Conservation (phyloP, 257 asterid species). For the Pogostemon cablin region DNA sequence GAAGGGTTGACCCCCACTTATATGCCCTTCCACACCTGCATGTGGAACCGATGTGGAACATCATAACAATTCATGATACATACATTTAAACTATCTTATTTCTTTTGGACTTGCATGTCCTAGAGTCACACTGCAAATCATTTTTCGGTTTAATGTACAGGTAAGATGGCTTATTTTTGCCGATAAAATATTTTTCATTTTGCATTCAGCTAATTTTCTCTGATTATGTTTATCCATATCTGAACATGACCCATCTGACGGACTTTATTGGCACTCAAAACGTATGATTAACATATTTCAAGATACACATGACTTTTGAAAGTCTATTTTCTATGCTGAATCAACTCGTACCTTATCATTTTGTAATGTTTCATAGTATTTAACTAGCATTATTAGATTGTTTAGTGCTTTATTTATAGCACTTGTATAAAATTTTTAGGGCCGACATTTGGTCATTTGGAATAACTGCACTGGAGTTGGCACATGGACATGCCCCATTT, state of each 20-base stretch:
- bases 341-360: slow-evolving; percentile 10
- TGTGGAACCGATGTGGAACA: no score
- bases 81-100: no score
- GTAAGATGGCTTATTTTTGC: slow-evolving; percentile 19
- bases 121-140: slow-evolving; percentile 20
- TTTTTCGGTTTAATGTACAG: slow-evolving; percentile 29
- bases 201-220: slow-evolving; percentile 9
- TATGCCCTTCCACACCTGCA: no score
- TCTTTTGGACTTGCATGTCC: slow-evolving; percentile 3
- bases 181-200: slow-evolving; percentile 7
- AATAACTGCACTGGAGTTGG: slow-evolving; percentile 97
- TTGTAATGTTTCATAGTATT: slow-evolving; percentile 16
- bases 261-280: slow-evolving; percentile 13
- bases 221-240: slow-evolving; percentile 14
- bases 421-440: slow-evolving; percentile 49
- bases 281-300: background rate
- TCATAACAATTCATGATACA: no score
- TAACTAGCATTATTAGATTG: background rate
- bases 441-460: slow-evolving; percentile 99
- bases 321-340: slow-evolving; percentile 14
- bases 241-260: background rate
- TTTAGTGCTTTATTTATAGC: slow-evolving; percentile 28
- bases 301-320: slow-evolving; percentile 12
- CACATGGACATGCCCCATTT: slow-evolving; percentile 99
- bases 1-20: no score